A percentile compares a stretch with the other conserved stretches of the same genome.
phyloP scores from a whole-genome alignment of 2,329 filamentous ascomycete genomes.

The Alternaria solani region DNA sequence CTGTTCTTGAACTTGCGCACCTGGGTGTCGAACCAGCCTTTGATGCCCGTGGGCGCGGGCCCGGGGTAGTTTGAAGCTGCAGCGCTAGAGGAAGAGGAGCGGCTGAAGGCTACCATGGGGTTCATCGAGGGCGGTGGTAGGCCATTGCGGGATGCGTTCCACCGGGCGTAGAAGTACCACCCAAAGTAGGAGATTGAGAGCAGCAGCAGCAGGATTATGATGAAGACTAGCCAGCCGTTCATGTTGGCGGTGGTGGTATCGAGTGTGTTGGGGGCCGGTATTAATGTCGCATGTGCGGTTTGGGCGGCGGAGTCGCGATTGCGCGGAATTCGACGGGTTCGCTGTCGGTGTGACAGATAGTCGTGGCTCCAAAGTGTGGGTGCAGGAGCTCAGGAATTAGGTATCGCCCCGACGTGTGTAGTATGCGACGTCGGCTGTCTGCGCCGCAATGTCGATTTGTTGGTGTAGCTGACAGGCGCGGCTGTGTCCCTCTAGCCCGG shows the following conservation, averaged over 20 bases:
- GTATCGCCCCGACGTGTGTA: not conserved
- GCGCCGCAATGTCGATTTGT: conserved; percentile 19
- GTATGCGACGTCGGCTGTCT: conserved; percentile 8
- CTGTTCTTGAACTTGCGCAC: conserved; percentile 70
- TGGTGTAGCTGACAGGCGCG: conserved; percentile 26
- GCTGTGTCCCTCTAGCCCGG: conserved; percentile 29
- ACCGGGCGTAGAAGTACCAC: conserved; percentile 76
- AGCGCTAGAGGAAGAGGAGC: conserved; percentile 26
- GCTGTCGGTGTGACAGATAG: not conserved
- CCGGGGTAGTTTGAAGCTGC: conserved; percentile 55
- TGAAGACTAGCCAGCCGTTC: conserved; percentile 63
- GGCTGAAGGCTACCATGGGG: conserved; percentile 75
- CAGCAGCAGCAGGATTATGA: conserved; percentile 76
- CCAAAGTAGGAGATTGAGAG: conserved; percentile 66
- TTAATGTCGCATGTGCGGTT: conserved; percentile 22
- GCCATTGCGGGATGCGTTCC: conserved; percentile 76
- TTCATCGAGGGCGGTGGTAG: conserved; percentile 76
- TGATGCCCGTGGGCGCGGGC: conserved; percentile 68
- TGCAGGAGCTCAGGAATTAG: not conserved
- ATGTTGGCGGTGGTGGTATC: conserved; percentile 36
- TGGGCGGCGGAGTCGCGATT: conserved; percentile 16
- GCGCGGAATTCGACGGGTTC: conserved; percentile 15
- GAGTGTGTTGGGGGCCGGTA: not conserved
- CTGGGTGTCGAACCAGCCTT: conserved; percentile 77
- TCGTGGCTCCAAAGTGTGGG: not conserved